phyloP scores from a whole-genome alignment of 106 monocot genomes.

The Hemerocallis citrina region DNA sequence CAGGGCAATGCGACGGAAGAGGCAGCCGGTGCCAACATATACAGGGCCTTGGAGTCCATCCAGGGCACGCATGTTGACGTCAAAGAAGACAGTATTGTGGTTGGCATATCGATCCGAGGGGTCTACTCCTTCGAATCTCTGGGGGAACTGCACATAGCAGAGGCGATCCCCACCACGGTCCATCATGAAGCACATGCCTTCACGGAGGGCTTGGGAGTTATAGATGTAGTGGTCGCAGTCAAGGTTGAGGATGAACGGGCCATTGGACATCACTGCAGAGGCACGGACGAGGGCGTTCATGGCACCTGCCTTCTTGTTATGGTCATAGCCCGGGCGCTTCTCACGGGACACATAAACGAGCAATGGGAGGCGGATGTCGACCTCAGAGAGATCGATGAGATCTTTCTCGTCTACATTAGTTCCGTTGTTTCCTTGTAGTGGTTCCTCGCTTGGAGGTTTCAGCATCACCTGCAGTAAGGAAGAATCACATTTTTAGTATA shows the following conservation, averaged over 20 bases:
- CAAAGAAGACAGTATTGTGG: slow-evolving; percentile 91
- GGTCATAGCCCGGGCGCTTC: slow-evolving; percentile 67
- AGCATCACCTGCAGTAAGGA: slow-evolving; percentile 48
- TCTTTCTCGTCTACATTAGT: slow-evolving; percentile 11
- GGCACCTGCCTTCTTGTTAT: slow-evolving; percentile 80
- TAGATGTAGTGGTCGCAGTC: slow-evolving; percentile 69
- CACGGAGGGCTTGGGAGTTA: slow-evolving; percentile 50
- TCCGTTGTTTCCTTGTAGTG: slow-evolving; percentile 16
- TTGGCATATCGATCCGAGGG: slow-evolving; percentile 93
- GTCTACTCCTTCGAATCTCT: slow-evolving; percentile 88
- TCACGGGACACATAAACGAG: slow-evolving; percentile 65
- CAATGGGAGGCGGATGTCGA: slow-evolving; percentile 59
- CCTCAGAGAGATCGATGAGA: slow-evolving; percentile 35
- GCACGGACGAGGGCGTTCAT: slow-evolving; percentile 74
- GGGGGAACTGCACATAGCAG: slow-evolving; percentile 89
- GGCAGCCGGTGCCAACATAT: slow-evolving; percentile 68
- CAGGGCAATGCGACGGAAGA: slow-evolving; percentile 49
- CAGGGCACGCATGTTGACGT: slow-evolving; percentile 91
- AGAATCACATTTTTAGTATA: background rate
- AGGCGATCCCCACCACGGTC: slow-evolving; percentile 83
- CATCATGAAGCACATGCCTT: slow-evolving; percentile 88
- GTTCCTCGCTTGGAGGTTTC: slow-evolving; percentile 50
- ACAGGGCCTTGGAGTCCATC: slow-evolving; percentile 74
- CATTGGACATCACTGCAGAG: slow-evolving; percentile 64
- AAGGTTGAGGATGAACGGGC: slow-evolving; percentile 64